Evolutionary conservation across 176 grass and related monocot species (phyloP), one percentile per base, ranked within the genome.

Genomic region (Triticum aestivum): DNA sequence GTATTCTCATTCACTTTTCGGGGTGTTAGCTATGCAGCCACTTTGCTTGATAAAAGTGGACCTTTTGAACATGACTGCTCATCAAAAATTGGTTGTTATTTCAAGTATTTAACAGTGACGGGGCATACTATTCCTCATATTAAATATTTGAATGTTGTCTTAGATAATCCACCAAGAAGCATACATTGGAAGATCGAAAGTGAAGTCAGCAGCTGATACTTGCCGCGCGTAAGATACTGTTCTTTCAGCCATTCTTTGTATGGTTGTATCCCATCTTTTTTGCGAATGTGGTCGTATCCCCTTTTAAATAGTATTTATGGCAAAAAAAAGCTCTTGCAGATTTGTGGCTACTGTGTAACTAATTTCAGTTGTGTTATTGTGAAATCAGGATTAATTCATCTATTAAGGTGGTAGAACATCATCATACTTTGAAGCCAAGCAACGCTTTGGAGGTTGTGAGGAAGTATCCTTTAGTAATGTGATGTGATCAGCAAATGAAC

Each of bases 91-190:
- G 61, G 9, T 56, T 30, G 51, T 29, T 29, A 51, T 77, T 82
- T 49, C 69, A 24, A n/a, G 63, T 52, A 20, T 65, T 2, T 56
- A 79, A 45, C 12, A 9, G 21, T 61, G 15, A 30, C 15, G 42
- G 39, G 51, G 13, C 34, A 27, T 79, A 30, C n/a, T 21, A 26
- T 83, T 42, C 32, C 5, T 38, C 54, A 56, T 61, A 73, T 30
- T 82, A 78, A 62, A 66, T 14, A 23, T 79, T 88, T 81, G 23
- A 75, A 88, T 82, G 41, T 78, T 82, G 62, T 82, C 86, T 84
- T 64, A 98, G 93, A 96, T 98, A 54, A 98, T 98, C 44, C 96
- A 98, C 84, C 87, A 86, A 79, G 96, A 98, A 91, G 84, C 87
- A 78, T 94, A 92, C 79, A 83, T 94, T 87, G 96, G 92, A 24